A percentile compares a stretch with the other conserved stretches of the same genome.
Conservation (phyloP, 345 rosid species). For the Corchorus capsularis region DNA sequence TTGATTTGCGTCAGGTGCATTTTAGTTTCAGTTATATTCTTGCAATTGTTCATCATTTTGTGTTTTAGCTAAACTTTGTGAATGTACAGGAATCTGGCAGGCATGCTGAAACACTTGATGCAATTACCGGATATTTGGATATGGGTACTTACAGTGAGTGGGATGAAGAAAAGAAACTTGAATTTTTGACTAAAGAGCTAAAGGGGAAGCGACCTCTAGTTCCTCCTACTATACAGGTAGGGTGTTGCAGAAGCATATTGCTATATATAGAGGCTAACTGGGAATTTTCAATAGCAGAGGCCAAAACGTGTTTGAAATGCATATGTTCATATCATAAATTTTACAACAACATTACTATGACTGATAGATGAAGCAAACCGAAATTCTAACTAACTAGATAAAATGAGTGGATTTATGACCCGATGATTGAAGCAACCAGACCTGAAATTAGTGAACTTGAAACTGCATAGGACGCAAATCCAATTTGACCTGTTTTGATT, state of each 20-base stretch:
- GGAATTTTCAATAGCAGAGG: background rate
- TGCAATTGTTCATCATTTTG: background rate
- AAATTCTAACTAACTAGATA: background rate
- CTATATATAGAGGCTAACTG: background rate
- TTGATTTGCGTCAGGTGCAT: constrained; percentile 92
- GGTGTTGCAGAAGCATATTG: constrained; percentile 16
- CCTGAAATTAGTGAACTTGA: background rate
- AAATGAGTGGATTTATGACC: background rate
- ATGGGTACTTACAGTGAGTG: constrained; percentile 95
- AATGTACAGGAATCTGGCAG: constrained; percentile 80
- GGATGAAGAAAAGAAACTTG: constrained; percentile 92
- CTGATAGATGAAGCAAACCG: background rate
- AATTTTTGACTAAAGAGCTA: constrained; percentile 78
- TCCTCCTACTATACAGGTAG: constrained; percentile 81
- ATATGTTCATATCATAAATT: background rate
- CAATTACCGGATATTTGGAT: constrained; percentile 82
- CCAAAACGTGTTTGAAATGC: background rate
- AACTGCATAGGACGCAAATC: background rate
- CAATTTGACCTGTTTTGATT: background rate
- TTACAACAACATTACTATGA: background rate
- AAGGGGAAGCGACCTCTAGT: constrained; percentile 93
- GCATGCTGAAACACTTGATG: constrained; percentile 85
- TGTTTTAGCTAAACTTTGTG: constrained; percentile 22
- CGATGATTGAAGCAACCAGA: background rate
- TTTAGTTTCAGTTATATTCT: constrained; percentile 17